Base-by-base conservation (phyloP, 1,284 basidiomycete species). In the Microbotryum violaceum region DNA sequence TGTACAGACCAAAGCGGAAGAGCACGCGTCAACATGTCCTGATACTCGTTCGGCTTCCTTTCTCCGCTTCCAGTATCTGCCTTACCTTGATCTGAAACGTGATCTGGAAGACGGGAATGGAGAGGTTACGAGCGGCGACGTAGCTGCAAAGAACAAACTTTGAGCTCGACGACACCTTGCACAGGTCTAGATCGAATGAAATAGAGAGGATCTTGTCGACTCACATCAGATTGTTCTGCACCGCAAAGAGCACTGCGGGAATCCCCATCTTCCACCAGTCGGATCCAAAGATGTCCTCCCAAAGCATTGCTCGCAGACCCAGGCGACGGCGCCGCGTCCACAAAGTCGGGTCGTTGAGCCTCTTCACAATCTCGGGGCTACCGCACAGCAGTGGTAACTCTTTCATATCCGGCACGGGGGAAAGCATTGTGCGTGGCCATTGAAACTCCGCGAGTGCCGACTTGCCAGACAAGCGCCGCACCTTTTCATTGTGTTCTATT, bases 91-190 rank as follows among this genome's bases (percentile, higher is more conserved):
- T 70, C 66, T 77, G 75, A 57, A 74, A 76, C 9, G 74, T 72
- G 58, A 76, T 74, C 55, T 75, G 74, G 61, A 77, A 77, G 54
- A 75, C 70, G 1, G 75, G 72, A 4, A 76, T 74, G 44, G 73
- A 73, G 42, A 77, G 71, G 58, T 75, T 75, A 20, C 72, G 71
- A 8, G 74, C 73, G 9, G 75, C 75, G 57, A 75, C 64, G 64
- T 74, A 74, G 60, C 67, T 68, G 59, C 3, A 18, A 6, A 4
- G 18, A 27, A 6, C 16, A 42, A 10, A 16, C 29, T 10, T 49
- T 29, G 48, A 14, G 23, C 48, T 29, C 23, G 25, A 53, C 29
- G 14, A 23, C 25, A 53, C 20, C 25, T n/a, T 21, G 14, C 12
- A 14, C 23, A 27, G 14, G 20, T 8, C 14, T 49, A 42, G 37